Base-by-base conservation (phyloP, 371 early-diverging fungal species). In the Syncephalastrum monosporum region DNA sequence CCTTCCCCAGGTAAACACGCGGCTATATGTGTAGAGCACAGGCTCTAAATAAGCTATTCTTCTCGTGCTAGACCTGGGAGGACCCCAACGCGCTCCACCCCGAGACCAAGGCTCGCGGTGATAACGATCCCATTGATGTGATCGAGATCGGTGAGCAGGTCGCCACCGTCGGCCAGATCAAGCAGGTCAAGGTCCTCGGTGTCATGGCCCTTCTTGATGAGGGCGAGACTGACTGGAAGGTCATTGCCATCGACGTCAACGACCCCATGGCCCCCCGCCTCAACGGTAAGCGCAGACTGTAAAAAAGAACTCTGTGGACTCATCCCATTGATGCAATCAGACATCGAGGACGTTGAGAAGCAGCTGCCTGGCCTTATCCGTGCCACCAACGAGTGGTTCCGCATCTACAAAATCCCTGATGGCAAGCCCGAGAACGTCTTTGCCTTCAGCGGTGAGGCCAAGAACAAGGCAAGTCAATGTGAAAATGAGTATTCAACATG, bases 221-320 rank as follows among this genome's bases (percentile, higher is more conserved):
- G 65, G 91, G 90, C 49, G 98, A 98, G 79, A 96, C 97, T 53
- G 99, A 98, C 84, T 98, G 98, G 98, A 98, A 98, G 82, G 82
- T 98, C 33, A 82, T 98, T 56, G 92, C 83, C 63, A 93, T 98
- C 67, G 96, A 96, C 69, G 79, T 87, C 55, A 90, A 86, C 61
- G 99, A 98, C 71, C 91, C 91, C 13, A 71, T 91, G 49, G 93
- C 93, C 23, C 61, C 85, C 56, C 88, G 92, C 70, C 71, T 98
- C 52, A 93, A 95, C 78, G 79, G 79, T 75, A 72, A 51, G 21
- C 2, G 0, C 21, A 21, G 0, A 21, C 2, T 29, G 10, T 47
- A 21, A 33, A 41, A 42, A 50, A 29, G 44, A 44, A 15, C 33
- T 2, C 45, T 29, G 41, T 16, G 29, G 19, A 19, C n/a, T 8